Evolutionary conservation across 352 stramenopile genomes (phyloP).

Genomic region (Pythium phragmiticola): DNA sequence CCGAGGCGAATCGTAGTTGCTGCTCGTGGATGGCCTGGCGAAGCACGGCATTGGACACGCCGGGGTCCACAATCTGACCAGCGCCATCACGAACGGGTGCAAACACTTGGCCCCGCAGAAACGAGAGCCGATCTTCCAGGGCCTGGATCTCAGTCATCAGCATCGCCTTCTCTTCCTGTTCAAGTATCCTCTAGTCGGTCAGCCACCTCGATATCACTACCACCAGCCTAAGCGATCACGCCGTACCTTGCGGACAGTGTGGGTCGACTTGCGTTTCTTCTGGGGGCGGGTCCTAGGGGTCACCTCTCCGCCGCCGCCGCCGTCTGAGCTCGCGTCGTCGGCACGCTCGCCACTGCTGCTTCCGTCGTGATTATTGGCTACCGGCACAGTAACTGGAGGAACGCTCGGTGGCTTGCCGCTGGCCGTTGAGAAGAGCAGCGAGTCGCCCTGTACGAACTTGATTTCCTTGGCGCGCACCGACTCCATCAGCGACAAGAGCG

Average conservation of each 20-base stretch:
- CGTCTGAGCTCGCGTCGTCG: slow-evolving; percentile 9
- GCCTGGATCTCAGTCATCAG: slow-evolving; percentile 16
- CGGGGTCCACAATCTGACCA: slow-evolving; percentile 10
- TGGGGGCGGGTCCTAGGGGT: neutral
- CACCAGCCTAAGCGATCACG: no score
- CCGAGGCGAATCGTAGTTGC: slow-evolving; percentile 24
- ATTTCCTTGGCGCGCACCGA: slow-evolving; percentile 4
- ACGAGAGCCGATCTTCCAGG: slow-evolving; percentile 18
- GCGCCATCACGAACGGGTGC: slow-evolving; percentile 9
- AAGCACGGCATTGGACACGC: slow-evolving; percentile 21
- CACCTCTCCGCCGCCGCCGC: neutral
- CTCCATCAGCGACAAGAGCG: slow-evolving; percentile 24
- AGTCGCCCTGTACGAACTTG: neutral
- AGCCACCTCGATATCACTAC: neutral
- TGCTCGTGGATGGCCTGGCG: slow-evolving; percentile 26
- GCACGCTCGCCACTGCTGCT: slow-evolving; percentile 5
- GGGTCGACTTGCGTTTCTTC: slow-evolving; percentile 30
- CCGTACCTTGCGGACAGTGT: slow-evolving; percentile 21
- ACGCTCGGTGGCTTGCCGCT: neutral
- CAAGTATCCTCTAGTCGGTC: no score
- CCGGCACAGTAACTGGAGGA: neutral
- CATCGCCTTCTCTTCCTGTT: slow-evolving; percentile 23
- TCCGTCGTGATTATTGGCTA: neutral
- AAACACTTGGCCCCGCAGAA: slow-evolving; percentile 25
- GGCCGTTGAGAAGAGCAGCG: neutral